Conservation (phyloP, 2,329 filamentous ascomycete genomes). For the Xylariales sp. region DNA sequence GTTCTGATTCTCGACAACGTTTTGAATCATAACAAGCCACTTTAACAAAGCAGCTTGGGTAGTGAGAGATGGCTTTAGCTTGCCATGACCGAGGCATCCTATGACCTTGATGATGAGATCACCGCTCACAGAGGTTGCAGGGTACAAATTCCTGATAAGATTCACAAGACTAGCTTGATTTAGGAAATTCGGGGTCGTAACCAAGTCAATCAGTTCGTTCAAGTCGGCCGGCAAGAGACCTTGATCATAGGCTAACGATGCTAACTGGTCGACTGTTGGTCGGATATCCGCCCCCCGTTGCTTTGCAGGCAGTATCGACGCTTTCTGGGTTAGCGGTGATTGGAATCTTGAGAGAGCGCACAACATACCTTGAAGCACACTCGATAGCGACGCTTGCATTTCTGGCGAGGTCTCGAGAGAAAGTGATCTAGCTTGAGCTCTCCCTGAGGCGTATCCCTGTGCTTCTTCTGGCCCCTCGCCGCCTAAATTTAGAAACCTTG, state of each 20-base stretch:
- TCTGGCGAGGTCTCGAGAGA: conserved; percentile 26
- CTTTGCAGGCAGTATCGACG: conserved; percentile 72
- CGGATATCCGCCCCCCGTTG: conserved; percentile 72
- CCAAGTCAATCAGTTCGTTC: conserved; percentile 71
- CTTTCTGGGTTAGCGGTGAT: conserved; percentile 51
- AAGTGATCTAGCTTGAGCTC: conserved; percentile 7
- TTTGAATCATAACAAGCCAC: conserved; percentile 83
- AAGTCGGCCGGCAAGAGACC: conserved; percentile 74
- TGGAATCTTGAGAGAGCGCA: background rate
- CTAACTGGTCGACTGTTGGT: conserved; percentile 71
- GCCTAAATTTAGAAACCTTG: conserved; percentile 5
- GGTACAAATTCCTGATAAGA: conserved; percentile 81
- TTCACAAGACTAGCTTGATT: conserved; percentile 79
- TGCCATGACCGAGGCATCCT: conserved; percentile 80
- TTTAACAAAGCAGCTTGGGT: conserved; percentile 78
- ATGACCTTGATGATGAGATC: conserved; percentile 73
- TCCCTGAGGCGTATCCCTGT: conserved; percentile 6
- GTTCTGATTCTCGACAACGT: conserved; percentile 72
- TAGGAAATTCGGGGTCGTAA: conserved; percentile 74
- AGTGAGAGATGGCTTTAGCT: conserved; percentile 76
- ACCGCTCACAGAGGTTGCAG: conserved; percentile 70
- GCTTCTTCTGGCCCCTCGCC: conserved; percentile 14
- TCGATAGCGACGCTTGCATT: conserved; percentile 38
- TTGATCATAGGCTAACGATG: conserved; percentile 72
- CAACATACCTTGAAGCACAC: conserved; percentile 44